Percentiles rank a stretch among this genome's conserved stretches.
phyloP scores from a whole-genome alignment of 2,329 filamentous ascomycete species.

The Pseudopithomyces maydicus region DNA sequence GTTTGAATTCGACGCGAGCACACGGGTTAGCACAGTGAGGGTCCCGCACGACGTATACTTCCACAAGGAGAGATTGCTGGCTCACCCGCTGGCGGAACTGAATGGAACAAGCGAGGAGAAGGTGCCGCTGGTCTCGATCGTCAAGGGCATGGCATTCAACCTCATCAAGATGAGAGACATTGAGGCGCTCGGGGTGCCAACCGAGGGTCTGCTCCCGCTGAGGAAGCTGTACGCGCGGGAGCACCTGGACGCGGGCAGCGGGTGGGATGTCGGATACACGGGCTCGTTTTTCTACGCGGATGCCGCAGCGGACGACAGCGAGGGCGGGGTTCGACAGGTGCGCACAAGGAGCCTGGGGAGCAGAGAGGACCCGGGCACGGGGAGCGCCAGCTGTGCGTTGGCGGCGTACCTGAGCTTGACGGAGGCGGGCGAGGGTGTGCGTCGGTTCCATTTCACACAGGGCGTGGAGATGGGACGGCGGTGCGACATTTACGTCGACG shows the following conservation, averaged over 20 bases:
- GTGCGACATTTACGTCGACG: conserved; percentile 53
- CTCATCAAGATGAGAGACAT: conserved; percentile 65
- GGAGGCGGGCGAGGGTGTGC: conserved; percentile 35
- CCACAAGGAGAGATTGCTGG: conserved; percentile 52
- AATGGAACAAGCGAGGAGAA: conserved; percentile 17
- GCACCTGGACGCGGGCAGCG: conserved; percentile 41
- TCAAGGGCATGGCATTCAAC: conserved; percentile 73
- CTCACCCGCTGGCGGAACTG: conserved; percentile 35
- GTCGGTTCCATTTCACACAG: conserved; percentile 50
- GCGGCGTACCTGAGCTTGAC: conserved; percentile 44
- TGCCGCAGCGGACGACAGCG: conserved; percentile 45
- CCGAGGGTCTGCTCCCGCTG: conserved; percentile 48
- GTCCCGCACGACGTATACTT: conserved; percentile 70
- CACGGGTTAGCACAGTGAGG: conserved; percentile 54
- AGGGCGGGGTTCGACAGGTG: conserved; percentile 38
- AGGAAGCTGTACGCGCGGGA: conserved; percentile 29
- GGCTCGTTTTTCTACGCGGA: conserved; percentile 60
- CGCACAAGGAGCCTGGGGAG: conserved; percentile 64
- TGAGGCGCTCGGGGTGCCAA: conserved; percentile 46
- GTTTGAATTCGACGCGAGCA: conserved; percentile 12
- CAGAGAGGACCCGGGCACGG: conserved; percentile 55
- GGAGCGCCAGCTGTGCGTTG: conserved; percentile 53
- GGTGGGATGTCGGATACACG: conserved; percentile 60
- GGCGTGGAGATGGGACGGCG: conserved; percentile 56
- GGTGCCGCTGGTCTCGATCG: conserved; percentile 53